Percentiles rank a stretch among this genome's conserved stretches.
phyloP scores from a whole-genome alignment of 2,329 filamentous ascomycete species.

The Harringtonia aguacate region DNA sequence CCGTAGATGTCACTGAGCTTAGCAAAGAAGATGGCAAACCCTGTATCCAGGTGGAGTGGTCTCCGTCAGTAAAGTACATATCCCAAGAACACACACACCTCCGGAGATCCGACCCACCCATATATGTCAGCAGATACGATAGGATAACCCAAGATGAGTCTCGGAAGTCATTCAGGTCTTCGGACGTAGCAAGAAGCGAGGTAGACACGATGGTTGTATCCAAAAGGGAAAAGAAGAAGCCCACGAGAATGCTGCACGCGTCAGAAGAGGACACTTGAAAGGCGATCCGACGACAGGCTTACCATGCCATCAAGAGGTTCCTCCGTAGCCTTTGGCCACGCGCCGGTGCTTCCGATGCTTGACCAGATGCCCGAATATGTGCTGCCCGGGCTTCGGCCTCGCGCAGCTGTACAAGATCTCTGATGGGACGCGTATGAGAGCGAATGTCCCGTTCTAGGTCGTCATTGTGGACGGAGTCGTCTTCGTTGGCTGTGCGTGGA shows the following conservation, averaged over 20 bases:
- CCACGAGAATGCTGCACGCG: constrained; percentile 11
- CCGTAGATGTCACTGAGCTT: constrained; percentile 30
- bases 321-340: constrained; percentile 2
- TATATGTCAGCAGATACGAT: constrained; percentile 14
- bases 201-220: constrained; percentile 16
- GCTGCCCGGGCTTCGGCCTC: constrained; percentile 6
- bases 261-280: background rate
- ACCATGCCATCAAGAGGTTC: constrained; percentile 10
- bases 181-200: constrained; percentile 12
- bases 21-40: constrained; percentile 15
- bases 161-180: constrained; percentile 12
- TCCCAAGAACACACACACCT: too few species aligned
- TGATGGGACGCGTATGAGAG: background rate
- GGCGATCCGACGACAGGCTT: background rate
- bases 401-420: constrained; percentile 6
- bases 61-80: background rate
- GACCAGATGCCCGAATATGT: background rate
- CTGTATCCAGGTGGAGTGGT: background rate
- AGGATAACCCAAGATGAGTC: constrained; percentile 15
- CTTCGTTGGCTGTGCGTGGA: background rate
- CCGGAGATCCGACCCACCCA: constrained; percentile 13
- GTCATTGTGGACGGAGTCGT: background rate
- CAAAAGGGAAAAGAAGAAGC: constrained; percentile 15
- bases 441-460: background rate
- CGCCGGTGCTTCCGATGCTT: background rate